Evolutionary conservation across 2,329 filamentous ascomycete species (phyloP).

Genomic region (Scedosporium aurantiacum): DNA sequence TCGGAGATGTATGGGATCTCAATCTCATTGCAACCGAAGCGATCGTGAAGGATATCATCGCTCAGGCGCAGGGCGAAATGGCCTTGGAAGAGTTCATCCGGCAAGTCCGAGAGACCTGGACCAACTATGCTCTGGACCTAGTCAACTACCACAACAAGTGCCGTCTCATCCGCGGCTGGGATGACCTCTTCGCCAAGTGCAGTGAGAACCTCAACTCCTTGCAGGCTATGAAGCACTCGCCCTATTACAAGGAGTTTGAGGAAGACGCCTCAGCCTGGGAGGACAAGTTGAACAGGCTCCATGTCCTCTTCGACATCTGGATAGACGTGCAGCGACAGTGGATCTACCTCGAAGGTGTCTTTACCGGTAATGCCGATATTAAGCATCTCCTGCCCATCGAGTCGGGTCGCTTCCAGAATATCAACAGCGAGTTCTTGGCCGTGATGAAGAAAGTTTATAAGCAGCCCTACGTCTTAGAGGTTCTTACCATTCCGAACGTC

Average conservation of each 20-base stretch:
- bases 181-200: slow-evolving; percentile 96
- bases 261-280: slow-evolving; percentile 96
- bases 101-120: slow-evolving; percentile 93
- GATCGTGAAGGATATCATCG: slow-evolving; percentile 84
- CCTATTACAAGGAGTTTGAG: slow-evolving; percentile 98
- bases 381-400: slow-evolving; percentile 95
- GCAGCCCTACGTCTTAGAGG: slow-evolving; percentile 88
- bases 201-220: slow-evolving; percentile 96
- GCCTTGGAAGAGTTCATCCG: slow-evolving; percentile 94
- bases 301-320: slow-evolving; percentile 98
- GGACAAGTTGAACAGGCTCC: slow-evolving; percentile 92
- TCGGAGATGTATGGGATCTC: slow-evolving; percentile 98
- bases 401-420: slow-evolving; percentile 94
- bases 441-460: slow-evolving; percentile 99
- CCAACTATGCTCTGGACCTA: slow-evolving; percentile 85
- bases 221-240: slow-evolving; percentile 97
- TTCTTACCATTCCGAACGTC: slow-evolving; percentile 88
- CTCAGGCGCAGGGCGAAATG: slow-evolving; percentile 96
- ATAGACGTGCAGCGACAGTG: slow-evolving; percentile 99
- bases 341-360: slow-evolving; percentile 98
- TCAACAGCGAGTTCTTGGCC: slow-evolving; percentile 97
- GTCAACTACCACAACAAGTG: slow-evolving; percentile 98
- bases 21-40: slow-evolving; percentile 79
- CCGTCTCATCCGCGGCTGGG: slow-evolving; percentile 92
- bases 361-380: slow-evolving; percentile 97